Base-by-base conservation (phyloP, 306 rosid species). In the Inga laurina region DNA sequence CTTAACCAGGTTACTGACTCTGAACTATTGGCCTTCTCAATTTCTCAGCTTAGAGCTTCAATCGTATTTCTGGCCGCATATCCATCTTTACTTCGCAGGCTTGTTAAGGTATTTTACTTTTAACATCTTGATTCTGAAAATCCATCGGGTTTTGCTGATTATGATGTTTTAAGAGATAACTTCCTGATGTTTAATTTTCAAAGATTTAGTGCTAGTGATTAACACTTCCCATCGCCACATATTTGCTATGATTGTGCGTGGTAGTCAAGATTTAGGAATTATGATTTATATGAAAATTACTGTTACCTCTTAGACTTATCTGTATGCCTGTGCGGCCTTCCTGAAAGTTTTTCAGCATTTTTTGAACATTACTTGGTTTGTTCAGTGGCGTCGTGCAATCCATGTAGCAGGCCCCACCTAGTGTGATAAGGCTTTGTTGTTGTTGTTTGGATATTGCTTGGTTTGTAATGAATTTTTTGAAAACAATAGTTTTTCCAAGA, bases 1-100 rank as follows among this genome's bases (percentile, higher is more conserved):
- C 80, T 96, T 84, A 94, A 91, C 77, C 95, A 92, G 79, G 84
- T 88, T 76, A 87, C 91, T 2, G 97, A 96, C 82, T 73, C 89
- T 21, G 93, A 96, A 84, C 89, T 94, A 89, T 86, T 96, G 88
- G 72, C 87, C 69, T 91, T 92, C 87, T 46, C 91, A 82, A 82
- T 94, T 64, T 84, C 88, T 78, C 87, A 87, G 75, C 91, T 91
- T 82, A 91, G 99, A 87, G 84, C 91, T 43, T 92, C 98, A 13
- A 67, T 88, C 51, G 78, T 85, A 69, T 86, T 91, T 85, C 86
- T 92, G 71, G 88, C 74, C 35, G 90, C 94, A 67, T 96, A 94
- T 82, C 99, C 97, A 56, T 88, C 90, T 69, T 83, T 94, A 79
- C 83, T 92, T 79, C 72, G 44, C 79, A 91, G 88, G 86, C 91